Base-by-base conservation (phyloP, 2,329 filamentous ascomycete genomes). In the Sarocladiaceae sp. region DNA sequence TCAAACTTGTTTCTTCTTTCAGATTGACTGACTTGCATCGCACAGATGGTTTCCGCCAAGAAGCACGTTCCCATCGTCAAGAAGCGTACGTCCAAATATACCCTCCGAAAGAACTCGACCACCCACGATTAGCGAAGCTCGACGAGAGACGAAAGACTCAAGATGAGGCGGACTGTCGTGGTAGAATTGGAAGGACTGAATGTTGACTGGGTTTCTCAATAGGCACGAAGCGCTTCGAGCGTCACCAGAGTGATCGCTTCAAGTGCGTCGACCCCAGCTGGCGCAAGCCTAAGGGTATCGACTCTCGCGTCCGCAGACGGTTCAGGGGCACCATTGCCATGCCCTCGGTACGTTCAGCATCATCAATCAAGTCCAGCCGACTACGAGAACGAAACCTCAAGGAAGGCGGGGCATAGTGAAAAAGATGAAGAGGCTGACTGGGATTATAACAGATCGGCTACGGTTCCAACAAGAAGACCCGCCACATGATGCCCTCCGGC, bases 241-340 rank as follows among this genome's bases (percentile, higher is more conserved):
- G 94, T 75, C 94, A 99, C 82, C 94, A 99, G 86, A 89, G 84
- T 77, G 94, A 97, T 79, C 87, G 87, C 74, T 99, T 96, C 83
- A 96, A 86, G 81, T 87, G 94, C 73, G 86, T 97, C 65, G 86
- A 82, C 71, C 74, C 88, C 64, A 87, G 84, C 83, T 99, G 94
- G 94, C 88, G 94, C 80, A 99, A 97, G 85, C 94, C 94, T 66
- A 99, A 99, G 90, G 94, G 94, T 90, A 99, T 99, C 78, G 94
- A 99, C 81, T 96, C 92, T 83, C 82, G 89, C 70, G 93, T 99
- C 73, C 89, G 94, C 74, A 86, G 94, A 83, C 90, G 94, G 65
- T 99, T 99, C 84, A 91, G 90, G 79, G 90, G 94, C 71, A 90
- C 89, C 79, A 87, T 88, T 77, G 84, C 86, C 71, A 97, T 99